Evolutionary conservation across 2,329 filamentous ascomycete genomes (phyloP).

Genomic region (Lecanicillium sp.): DNA sequence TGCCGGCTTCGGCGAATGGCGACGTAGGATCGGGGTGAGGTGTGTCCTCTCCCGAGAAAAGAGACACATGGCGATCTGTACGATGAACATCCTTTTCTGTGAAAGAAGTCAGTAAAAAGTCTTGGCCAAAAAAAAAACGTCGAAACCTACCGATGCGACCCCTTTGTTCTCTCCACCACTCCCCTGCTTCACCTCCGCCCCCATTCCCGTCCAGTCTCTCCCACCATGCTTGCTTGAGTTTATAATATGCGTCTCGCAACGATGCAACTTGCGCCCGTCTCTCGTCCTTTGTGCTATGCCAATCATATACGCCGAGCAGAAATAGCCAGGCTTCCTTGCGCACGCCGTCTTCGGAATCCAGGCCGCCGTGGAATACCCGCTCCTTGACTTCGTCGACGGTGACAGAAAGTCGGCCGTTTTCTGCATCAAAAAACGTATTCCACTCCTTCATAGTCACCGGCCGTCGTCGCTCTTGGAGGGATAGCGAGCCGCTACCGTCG

Average conservation of each 20-base stretch:
- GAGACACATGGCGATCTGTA: slow-evolving; percentile 88
- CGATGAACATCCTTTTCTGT: slow-evolving; percentile 97
- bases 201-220: slow-evolving; percentile 79
- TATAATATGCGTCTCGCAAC: slow-evolving; percentile 85
- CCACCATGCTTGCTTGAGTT: slow-evolving; percentile 94
- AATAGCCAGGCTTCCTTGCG: slow-evolving; percentile 97
- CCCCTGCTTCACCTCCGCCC: slow-evolving; percentile 70
- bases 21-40: slow-evolving; percentile 95
- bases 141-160: slow-evolving; percentile 73
- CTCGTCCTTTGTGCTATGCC: slow-evolving; percentile 84
- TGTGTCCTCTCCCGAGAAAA: slow-evolving; percentile 93
- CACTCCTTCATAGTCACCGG: slow-evolving; percentile 77
- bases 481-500: slow-evolving; percentile 67
- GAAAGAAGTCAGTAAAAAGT: slow-evolving; percentile 14
- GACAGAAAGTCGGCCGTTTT: slow-evolving; percentile 64
- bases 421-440: slow-evolving; percentile 78
- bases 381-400: slow-evolving; percentile 93
- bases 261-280: slow-evolving; percentile 76
- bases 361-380: slow-evolving; percentile 89
- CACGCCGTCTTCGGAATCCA: slow-evolving; percentile 82
- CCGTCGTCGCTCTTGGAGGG: slow-evolving; percentile 67
- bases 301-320: slow-evolving; percentile 82
- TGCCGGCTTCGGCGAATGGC: slow-evolving; percentile 85
- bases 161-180: slow-evolving; percentile 96
- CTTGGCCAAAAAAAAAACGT: slow-evolving; percentile 4